Percentiles rank a stretch among this genome's conserved stretches.
Evolutionary conservation across 108 stramenopile species (phyloP).

Genomic region (Aurantiochytrium sp.): DNA sequence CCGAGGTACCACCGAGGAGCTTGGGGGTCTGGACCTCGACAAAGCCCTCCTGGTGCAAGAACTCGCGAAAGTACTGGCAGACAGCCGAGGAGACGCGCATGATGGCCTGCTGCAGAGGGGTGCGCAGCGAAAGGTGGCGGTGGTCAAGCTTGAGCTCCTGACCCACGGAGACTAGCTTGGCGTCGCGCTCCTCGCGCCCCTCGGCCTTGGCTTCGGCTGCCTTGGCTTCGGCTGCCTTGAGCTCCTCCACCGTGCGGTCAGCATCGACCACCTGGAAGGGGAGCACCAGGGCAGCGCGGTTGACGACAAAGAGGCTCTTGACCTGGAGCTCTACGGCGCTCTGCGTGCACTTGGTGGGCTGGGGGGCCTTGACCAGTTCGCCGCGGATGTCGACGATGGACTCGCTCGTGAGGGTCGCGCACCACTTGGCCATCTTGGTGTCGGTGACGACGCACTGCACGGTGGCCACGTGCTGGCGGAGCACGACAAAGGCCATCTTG

Average conservation of each 20-base stretch:
- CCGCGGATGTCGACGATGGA: constrained; percentile 88
- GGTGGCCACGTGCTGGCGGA: constrained; percentile 80
- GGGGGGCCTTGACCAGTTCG: constrained; percentile 61
- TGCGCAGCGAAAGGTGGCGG: constrained; percentile 93
- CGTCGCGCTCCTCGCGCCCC: constrained; percentile 14
- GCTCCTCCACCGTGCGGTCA: constrained; percentile 71
- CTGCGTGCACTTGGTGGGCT: constrained; percentile 71
- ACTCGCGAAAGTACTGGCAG: constrained; percentile 85
- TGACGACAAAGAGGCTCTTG: constrained; percentile 69
- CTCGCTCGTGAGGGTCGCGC: constrained; percentile 69
- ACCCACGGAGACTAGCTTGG: constrained; percentile 47
- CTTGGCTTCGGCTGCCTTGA: constrained; percentile 66
- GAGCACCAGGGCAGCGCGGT: constrained; percentile 67
- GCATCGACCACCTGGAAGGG: constrained; percentile 98
- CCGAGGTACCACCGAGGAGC: constrained; percentile 89
- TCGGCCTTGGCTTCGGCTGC: not conserved
- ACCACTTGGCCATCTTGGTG: constrained; percentile 85
- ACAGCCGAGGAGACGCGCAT: constrained; percentile 92
- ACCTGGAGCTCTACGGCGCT: constrained; percentile 85
- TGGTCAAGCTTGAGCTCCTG: constrained; percentile 84
- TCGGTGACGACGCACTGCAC: constrained; percentile 78
- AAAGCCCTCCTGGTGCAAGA: constrained; percentile 74
- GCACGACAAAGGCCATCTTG: constrained; percentile 84
- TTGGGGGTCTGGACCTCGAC: constrained; percentile 96
- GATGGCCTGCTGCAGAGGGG: constrained; percentile 95